Conservation (phyloP, 768 basidiomycete species). For the Crassisporium funariophilum region DNA sequence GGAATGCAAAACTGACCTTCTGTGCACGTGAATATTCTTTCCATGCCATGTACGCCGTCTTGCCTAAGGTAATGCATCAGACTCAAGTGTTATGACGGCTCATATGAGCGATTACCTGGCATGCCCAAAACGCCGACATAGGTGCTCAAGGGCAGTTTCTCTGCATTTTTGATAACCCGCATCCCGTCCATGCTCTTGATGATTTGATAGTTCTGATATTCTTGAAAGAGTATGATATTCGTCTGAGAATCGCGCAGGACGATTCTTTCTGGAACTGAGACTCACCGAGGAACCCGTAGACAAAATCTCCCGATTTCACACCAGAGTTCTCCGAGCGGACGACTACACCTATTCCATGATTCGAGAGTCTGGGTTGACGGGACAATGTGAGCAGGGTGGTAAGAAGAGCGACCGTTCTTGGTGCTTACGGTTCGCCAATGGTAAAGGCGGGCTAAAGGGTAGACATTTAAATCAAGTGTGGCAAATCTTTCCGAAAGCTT, state of each 20-base stretch:
- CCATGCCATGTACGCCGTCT: constrained; percentile 43
- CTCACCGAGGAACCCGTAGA: constrained; percentile 37
- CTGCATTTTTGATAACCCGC: constrained; percentile 37
- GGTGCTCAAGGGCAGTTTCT: constrained; percentile 47
- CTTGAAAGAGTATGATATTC: neutral
- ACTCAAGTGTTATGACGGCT: neutral
- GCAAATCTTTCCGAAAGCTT: constrained; percentile 6
- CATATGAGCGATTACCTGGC: constrained; percentile 39
- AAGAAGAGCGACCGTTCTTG: neutral
- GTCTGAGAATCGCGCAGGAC: neutral
- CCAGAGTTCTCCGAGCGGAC: constrained; percentile 39
- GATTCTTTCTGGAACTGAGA: neutral
- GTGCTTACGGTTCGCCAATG: constrained; percentile 37
- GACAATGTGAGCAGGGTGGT: neutral
- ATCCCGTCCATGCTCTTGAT: constrained; percentile 17
- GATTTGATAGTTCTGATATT: constrained; percentile 44
- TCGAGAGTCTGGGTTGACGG: constrained; percentile 22
- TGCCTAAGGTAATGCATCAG: constrained; percentile 22
- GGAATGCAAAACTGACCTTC: constrained; percentile 22
- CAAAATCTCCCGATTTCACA: constrained; percentile 39
- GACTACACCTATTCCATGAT: constrained; percentile 45
- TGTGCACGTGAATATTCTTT: constrained; percentile 38
- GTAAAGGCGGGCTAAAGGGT: constrained; percentile 24
- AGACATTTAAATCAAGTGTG: neutral
- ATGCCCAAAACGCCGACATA: constrained; percentile 55